Evolutionary conservation across 73 alveolate species (phyloP).

Genomic region (Loxodes magnus): DNA sequence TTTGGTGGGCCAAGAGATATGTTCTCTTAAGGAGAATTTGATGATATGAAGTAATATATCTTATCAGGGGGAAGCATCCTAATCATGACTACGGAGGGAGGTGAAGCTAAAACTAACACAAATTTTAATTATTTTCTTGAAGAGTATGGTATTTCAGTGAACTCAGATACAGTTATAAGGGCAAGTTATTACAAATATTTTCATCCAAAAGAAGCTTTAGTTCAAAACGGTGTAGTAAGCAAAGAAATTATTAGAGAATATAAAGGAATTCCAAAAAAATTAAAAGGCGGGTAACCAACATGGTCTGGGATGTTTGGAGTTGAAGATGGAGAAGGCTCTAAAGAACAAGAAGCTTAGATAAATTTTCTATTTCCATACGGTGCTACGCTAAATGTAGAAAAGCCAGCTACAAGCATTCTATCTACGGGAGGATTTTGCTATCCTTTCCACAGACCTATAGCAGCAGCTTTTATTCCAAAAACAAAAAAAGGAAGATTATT

Average conservation of each 20-base stretch:
- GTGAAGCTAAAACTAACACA: constrained; percentile 78
- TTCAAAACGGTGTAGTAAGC: constrained; percentile 55
- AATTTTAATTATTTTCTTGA: constrained; percentile 85
- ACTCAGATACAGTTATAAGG: constrained; percentile 80
- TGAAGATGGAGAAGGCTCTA: constrained; percentile 27
- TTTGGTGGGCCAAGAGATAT: constrained; percentile 55
- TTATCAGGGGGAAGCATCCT: constrained; percentile 86
- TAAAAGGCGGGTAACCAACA: constrained; percentile 30
- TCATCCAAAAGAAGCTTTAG: constrained; percentile 88
- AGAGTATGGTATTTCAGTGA: constrained; percentile 74
- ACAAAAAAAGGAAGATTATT: constrained; percentile 36
- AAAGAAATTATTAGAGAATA: constrained; percentile 45
- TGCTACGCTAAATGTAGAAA: constrained; percentile 75
- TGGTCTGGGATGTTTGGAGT: constrained; percentile 31
- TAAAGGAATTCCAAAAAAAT: constrained; percentile 45
- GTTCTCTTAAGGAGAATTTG: constrained; percentile 66
- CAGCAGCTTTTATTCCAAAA: constrained; percentile 14
- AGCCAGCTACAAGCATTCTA: constrained; percentile 74
- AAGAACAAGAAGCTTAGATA: constrained; percentile 73
- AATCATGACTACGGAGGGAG: constrained; percentile 86
- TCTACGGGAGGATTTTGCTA: constrained; percentile 83
- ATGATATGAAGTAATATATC: constrained; percentile 70
- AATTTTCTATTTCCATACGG: constrained; percentile 95
- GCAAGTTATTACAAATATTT: constrained; percentile 72
- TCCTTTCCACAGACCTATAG: constrained; percentile 58